Base-by-base conservation (phyloP, 768 basidiomycete species). In the Lyophyllum shimeji region DNA sequence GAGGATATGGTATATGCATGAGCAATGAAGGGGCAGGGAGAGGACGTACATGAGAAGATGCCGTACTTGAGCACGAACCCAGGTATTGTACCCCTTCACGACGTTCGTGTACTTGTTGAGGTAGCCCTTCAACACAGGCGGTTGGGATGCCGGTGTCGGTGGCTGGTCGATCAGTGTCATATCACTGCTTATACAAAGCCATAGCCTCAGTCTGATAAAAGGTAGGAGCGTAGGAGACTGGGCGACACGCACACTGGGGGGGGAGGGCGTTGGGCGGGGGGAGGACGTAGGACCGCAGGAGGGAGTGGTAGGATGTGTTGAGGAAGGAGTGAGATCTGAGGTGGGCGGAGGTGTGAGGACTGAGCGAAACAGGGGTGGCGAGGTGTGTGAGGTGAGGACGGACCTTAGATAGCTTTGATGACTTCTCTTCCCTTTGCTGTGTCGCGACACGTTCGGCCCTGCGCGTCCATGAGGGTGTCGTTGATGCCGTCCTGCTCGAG, bases 61-160 rank as follows among this genome's bases (percentile, higher is more conserved):
- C 93, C 95, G 52, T 88, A 82, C 64, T 90, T 87, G 71, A 64
- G 94, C 1, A 89, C 86, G 64, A 95, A 95, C 3, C 95, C 89
- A 65, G 95, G n/a, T n/a, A n/a, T 93, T 0, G 92, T 93, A 0
- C 94, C 94, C 8, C 88, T 87, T 21, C 88, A 95, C 83, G 0
- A 86, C 87, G n/a, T n/a, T n/a, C n/a, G n/a, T n/a, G n/a, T n/a
- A n/a, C n/a, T n/a, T n/a, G n/a, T n/a, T n/a, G n/a, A n/a, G n/a
- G n/a, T n/a, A n/a, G n/a, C n/a, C n/a, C n/a, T n/a, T n/a, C n/a
- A n/a, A n/a, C n/a, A n/a, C n/a, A n/a, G n/a, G n/a, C n/a, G n/a
- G n/a, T n/a, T n/a, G n/a, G n/a, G n/a, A n/a, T n/a, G n/a, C n/a
- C n/a, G n/a, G n/a, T n/a, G n/a, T n/a, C n/a, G n/a, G n/a, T n/a